Percentiles rank a stretch among this genome's conserved stretches.
Conservation (phyloP, 345 rosid species). For the Nasturtium officinale region DNA sequence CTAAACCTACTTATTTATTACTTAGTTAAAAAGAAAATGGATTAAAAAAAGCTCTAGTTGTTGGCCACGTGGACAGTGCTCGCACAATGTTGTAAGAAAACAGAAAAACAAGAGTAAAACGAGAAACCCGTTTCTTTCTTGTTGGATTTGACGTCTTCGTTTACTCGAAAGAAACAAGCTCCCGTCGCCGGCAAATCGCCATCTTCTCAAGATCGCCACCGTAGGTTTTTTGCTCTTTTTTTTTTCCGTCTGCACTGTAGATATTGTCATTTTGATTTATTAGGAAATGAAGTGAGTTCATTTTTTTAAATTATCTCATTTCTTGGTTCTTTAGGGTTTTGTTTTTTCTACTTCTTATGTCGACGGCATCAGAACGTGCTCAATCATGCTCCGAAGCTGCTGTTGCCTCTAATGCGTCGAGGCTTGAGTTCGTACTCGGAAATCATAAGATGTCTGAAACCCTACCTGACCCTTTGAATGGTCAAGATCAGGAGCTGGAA, state of each 20-base stretch:
- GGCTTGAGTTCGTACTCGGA: not conserved
- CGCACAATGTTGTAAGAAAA: not conserved
- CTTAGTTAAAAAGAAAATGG: not conserved
- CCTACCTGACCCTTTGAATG: constrained; percentile 31
- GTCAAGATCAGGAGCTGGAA: constrained; percentile 30
- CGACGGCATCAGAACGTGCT: constrained; percentile 23
- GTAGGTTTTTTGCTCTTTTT: constrained; percentile 7
- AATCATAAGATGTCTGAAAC: constrained; percentile 26
- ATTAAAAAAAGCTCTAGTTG: not conserved
- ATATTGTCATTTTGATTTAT: not conserved
- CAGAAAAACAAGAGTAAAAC: constrained; percentile 1
- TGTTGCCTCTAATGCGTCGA: constrained; percentile 5
- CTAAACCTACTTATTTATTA: constrained; percentile 11
- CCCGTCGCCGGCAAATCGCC: constrained; percentile 37
- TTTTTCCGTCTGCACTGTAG: not conserved
- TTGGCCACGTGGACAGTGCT: constrained; percentile 30
- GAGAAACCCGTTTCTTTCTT: constrained; percentile 37
- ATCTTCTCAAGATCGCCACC: constrained; percentile 22
- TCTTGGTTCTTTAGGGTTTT: constrained; percentile 41
- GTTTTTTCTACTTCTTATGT: constrained; percentile 23
- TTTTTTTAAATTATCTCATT: constrained; percentile 22
- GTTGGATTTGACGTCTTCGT: constrained; percentile 40
- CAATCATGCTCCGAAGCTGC: not conserved
- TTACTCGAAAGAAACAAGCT: constrained; percentile 35
- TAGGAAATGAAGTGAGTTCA: not conserved